These are phyloP conservation scores for Malassezia arunalokei DNA, from an alignment of 1,284 basidiomycete genomes.

Conservation along the genomic window DNA sequence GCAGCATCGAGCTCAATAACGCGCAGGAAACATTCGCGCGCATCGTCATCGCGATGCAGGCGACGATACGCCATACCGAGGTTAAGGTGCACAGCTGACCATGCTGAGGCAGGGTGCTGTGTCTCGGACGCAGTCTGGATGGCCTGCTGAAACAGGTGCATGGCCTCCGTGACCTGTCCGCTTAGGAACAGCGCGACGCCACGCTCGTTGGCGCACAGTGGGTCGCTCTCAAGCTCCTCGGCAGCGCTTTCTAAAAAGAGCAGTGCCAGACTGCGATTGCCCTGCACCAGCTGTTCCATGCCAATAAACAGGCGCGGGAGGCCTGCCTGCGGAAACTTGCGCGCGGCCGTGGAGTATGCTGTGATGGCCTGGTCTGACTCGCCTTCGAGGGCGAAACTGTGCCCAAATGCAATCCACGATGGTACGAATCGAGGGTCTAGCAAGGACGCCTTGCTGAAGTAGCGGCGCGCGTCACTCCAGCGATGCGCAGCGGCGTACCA, in stretches of 20 bases:
- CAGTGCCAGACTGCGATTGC: conserved; percentile 67
- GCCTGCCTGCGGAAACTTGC: conserved; percentile 86
- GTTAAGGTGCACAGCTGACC: conserved; percentile 68
- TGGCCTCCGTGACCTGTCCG: conserved; percentile 61
- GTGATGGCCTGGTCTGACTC: conserved; percentile 94
- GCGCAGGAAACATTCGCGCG: conserved; percentile 17
- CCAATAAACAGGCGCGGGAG: conserved; percentile 88
- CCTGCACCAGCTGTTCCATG: conserved; percentile 90
- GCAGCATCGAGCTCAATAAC: conserved; percentile 36
- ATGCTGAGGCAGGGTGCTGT: conserved; percentile 67
- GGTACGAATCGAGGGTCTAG: conserved; percentile 92
- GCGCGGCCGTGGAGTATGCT: conserved; percentile 87
- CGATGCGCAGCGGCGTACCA: conserved; percentile 83
- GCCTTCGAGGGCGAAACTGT: conserved; percentile 90
- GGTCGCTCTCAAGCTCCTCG: conserved; percentile 69
- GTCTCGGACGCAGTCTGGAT: conserved; percentile 56
- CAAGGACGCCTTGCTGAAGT: conserved; percentile 69
- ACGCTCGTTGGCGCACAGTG: conserved; percentile 77
- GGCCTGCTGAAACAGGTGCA: conserved; percentile 47
- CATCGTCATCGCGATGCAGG: conserved; percentile 18
- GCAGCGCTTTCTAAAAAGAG: conserved; percentile 74
- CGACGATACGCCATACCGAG: conserved; percentile 24
- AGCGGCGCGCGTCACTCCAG: conserved; percentile 48
- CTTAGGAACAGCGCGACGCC: conserved; percentile 83
- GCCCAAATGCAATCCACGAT: conserved; percentile 93